Percentiles rank a stretch among this genome's conserved stretches.
These are phyloP conservation scores for Buxus sempervirens DNA, from an alignment of 164 flowering plant species.

Conservation along the genomic window DNA sequence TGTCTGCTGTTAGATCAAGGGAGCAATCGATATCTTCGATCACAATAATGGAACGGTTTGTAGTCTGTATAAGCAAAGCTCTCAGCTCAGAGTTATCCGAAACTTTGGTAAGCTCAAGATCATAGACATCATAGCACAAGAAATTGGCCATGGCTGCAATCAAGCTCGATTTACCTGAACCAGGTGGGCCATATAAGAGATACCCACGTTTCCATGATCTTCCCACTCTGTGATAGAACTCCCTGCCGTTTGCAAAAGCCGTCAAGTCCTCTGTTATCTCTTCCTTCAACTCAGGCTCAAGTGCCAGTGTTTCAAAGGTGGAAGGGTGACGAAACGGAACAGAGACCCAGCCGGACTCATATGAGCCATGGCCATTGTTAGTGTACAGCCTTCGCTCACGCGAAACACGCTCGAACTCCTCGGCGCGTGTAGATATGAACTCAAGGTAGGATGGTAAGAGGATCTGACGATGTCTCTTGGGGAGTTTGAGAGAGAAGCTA, in stretches of 20 bases:
- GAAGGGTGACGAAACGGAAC: slow-evolving; percentile 69
- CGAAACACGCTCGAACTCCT: slow-evolving; percentile 51
- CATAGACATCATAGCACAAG: slow-evolving; percentile 57
- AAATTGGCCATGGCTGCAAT: slow-evolving; percentile 75
- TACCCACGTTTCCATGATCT: slow-evolving; percentile 73
- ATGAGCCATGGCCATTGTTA: slow-evolving; percentile 48
- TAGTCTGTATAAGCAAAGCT: slow-evolving; percentile 49
- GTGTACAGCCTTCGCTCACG: slow-evolving; percentile 58
- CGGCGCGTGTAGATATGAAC: slow-evolving; percentile 36
- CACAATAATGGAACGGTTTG: slow-evolving; percentile 55
- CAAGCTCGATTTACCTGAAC: slow-evolving; percentile 64
- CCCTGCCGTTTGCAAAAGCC: slow-evolving; percentile 44
- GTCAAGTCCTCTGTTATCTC: slow-evolving; percentile 44
- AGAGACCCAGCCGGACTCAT: slow-evolving; percentile 64
- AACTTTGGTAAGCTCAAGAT: slow-evolving; percentile 61
- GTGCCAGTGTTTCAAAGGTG: slow-evolving; percentile 59
- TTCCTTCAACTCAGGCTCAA: slow-evolving; percentile 44
- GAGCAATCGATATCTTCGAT: slow-evolving; percentile 82
- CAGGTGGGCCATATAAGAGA: slow-evolving; percentile 58
- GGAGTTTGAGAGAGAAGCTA: slow-evolving; percentile 49
- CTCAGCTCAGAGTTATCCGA: slow-evolving; percentile 56
- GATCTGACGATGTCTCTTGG: slow-evolving; percentile 41
- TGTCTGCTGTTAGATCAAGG: slow-evolving; percentile 46
- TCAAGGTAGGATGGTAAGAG: slow-evolving; percentile 47
- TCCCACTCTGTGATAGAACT: slow-evolving; percentile 58